Percentiles rank a stretch among this genome's conserved stretches.
Evolutionary conservation across 257 asterid species (phyloP).

Genomic region (Apocynum venetum): DNA sequence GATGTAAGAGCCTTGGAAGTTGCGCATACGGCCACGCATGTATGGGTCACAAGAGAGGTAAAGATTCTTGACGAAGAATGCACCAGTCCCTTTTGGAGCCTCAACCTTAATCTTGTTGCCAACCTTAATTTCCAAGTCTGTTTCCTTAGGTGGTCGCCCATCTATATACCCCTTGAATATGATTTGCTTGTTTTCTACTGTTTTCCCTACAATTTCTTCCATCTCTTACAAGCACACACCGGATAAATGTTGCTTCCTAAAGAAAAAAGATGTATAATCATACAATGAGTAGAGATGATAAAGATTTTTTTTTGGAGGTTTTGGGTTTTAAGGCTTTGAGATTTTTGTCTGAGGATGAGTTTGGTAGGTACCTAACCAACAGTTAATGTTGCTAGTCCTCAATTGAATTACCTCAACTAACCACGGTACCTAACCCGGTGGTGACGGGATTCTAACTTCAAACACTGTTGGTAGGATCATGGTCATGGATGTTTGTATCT

Average conservation of each 20-base stretch:
- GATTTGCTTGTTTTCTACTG: slow-evolving; percentile 65
- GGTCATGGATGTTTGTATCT: too few species aligned
- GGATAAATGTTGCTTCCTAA: too few species aligned
- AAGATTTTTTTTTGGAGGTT: neutral
- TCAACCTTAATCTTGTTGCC: slow-evolving; percentile 50
- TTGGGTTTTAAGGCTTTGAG: neutral
- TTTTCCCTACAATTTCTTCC: slow-evolving; percentile 8
- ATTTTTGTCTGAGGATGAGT: too few species aligned
- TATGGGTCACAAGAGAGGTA: slow-evolving; percentile 91
- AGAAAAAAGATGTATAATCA: too few species aligned
- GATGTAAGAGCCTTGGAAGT: slow-evolving; percentile 65
- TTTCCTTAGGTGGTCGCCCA: slow-evolving; percentile 53
- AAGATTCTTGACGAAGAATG: slow-evolving; percentile 69
- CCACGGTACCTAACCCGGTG: too few species aligned
- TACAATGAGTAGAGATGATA: too few species aligned
- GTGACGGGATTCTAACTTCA: too few species aligned
- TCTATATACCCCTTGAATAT: slow-evolving; percentile 68
- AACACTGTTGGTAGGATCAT: too few species aligned
- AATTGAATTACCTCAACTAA: neutral
- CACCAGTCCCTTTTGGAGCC: slow-evolving; percentile 62
- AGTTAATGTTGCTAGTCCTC: neutral
- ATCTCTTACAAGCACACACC: neutral
- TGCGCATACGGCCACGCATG: slow-evolving; percentile 89
- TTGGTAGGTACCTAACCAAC: neutral
- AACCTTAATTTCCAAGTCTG: slow-evolving; percentile 65